These are phyloP conservation scores for Pichia eremophila DNA, from an alignment of 805 yeast species.

Conservation along the genomic window DNA sequence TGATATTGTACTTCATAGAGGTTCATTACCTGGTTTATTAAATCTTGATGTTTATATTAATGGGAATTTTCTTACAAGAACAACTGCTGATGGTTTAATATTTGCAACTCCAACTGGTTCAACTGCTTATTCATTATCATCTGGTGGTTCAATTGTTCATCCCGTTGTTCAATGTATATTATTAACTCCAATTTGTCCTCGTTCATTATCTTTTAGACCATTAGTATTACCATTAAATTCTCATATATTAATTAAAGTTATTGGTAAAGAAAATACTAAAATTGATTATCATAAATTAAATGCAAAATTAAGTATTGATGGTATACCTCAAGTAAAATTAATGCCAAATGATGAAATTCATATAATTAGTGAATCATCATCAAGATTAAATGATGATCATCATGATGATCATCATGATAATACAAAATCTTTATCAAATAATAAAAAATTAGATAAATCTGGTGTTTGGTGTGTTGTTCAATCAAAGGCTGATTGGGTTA, in stretches of 20 bases:
- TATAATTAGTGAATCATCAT: conserved; percentile 56
- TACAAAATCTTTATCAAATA: not conserved
- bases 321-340: conserved; percentile 63
- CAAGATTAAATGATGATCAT: conserved; percentile 35
- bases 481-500: conserved; percentile 83
- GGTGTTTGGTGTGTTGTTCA: conserved; percentile 88
- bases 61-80: conserved; percentile 75
- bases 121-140: conserved; percentile 80
- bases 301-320: conserved; percentile 72
- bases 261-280: conserved; percentile 34
- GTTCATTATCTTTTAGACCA: conserved; percentile 87
- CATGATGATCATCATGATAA: not conserved
- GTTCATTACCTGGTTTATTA: conserved; percentile 77
- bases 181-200: conserved; percentile 85
- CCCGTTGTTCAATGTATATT: conserved; percentile 78
- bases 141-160: conserved; percentile 91
- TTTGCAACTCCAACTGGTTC: conserved; percentile 92
- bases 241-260: conserved; percentile 55
- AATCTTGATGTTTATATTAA: conserved; percentile 79
- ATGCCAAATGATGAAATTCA: conserved; percentile 73
- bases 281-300: conserved; percentile 16
- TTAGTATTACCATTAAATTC: conserved; percentile 71
- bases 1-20: conserved; percentile 82
- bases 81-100: conserved; percentile 86
- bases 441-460: not conserved